Conservation (phyloP, 164 flowering plant genomes). For the Vitis cinerea region DNA sequence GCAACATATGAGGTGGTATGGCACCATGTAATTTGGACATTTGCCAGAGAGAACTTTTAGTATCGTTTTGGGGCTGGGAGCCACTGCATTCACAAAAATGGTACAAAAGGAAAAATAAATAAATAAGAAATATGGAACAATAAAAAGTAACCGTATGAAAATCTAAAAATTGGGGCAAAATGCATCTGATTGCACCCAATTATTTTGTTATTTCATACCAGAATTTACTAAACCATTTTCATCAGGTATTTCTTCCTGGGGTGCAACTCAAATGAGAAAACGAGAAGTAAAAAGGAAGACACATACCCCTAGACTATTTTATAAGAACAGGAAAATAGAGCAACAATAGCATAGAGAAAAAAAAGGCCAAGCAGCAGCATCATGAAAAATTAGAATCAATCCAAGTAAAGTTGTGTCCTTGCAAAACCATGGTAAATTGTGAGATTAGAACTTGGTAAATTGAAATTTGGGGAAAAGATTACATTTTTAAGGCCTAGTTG, state of each 20-base stretch:
- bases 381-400: too few relatives aligned
- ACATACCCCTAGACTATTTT: too few relatives aligned
- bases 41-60: conserved; percentile 11
- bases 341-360: too few relatives aligned
- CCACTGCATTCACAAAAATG: conserved; percentile 13
- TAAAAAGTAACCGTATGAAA: too few relatives aligned
- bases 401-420: too few relatives aligned
- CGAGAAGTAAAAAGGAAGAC: background rate
- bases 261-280: background rate
- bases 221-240: background rate
- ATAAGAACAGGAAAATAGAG: too few relatives aligned
- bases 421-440: too few relatives aligned
- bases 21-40: conserved; percentile 22
- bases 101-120: too few relatives aligned
- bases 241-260: background rate
- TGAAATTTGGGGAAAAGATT: too few relatives aligned
- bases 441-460: too few relatives aligned
- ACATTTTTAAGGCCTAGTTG: too few relatives aligned
- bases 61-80: conserved; percentile 24
- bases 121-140: background rate
- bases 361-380: too few relatives aligned
- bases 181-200: background rate
- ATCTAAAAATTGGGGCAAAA: background rate
- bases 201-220: background rate
- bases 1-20: conserved; percentile 13